These are phyloP conservation scores for Copromyces sp. DNA, from an alignment of 495 filamentous ascomycete genomes.

Conservation along the genomic window DNA sequence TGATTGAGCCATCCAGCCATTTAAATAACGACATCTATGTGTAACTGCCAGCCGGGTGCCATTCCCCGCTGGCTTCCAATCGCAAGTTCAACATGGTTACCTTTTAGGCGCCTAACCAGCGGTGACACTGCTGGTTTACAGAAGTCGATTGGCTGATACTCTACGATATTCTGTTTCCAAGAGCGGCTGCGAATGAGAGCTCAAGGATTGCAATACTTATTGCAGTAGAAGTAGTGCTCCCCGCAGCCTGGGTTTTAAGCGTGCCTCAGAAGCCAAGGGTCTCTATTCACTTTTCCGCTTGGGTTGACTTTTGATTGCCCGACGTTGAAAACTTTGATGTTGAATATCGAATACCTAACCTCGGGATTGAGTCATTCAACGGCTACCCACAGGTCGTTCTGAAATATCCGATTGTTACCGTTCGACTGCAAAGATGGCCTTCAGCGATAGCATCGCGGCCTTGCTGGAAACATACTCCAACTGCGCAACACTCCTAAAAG, in stretches of 20 bases:
- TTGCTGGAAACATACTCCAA: slow-evolving; percentile 28
- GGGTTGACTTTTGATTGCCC: neutral
- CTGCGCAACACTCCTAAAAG: slow-evolving; percentile 25
- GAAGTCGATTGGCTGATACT: neutral
- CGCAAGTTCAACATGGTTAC: neutral
- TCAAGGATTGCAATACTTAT: neutral
- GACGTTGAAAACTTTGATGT: neutral
- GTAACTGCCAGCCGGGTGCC: neutral
- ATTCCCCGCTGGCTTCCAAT: neutral
- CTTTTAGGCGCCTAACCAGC: neutral
- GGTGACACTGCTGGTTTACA: neutral
- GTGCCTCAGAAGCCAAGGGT: neutral
- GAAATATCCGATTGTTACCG: neutral
- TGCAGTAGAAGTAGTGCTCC: neutral
- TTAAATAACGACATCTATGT: neutral
- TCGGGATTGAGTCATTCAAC: neutral
- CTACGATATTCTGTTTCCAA: neutral
- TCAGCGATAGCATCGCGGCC: slow-evolving; percentile 19
- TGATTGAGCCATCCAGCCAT: neutral
- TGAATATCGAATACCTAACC: neutral
- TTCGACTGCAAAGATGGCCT: slow-evolving; percentile 12
- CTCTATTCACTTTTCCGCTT: neutral
- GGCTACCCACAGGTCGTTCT: neutral
- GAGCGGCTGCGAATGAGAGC: neutral
- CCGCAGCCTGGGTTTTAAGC: neutral